These are phyloP conservation scores for Phytophthora podocarpi DNA, from an alignment of 352 stramenopile genomes.

Conservation along the genomic window DNA sequence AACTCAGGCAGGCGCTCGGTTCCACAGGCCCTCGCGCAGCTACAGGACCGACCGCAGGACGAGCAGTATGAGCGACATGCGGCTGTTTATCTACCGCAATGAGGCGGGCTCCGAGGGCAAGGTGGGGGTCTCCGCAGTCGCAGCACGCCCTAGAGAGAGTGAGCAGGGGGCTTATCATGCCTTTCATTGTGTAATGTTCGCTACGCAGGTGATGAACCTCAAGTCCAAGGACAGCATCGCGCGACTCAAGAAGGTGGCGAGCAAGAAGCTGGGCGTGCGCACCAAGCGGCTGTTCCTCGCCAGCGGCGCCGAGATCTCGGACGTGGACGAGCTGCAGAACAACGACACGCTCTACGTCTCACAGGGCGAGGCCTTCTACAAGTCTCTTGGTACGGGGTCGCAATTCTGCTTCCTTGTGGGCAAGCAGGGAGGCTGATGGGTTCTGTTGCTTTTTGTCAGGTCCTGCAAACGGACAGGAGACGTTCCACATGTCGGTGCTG, in stretches of 20 bases:
- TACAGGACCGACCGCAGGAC: constrained; percentile 10
- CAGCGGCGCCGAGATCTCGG: constrained; percentile 82
- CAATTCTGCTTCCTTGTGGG: neutral
- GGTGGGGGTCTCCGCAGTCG: constrained; percentile 34
- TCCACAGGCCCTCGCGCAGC: constrained; percentile 7
- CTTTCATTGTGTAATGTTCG: neutral
- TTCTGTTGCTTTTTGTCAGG: constrained; percentile 28
- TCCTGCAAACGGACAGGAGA: constrained; percentile 75
- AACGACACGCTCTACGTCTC: constrained; percentile 90
- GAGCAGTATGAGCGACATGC: constrained; percentile 75
- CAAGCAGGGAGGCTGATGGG: neutral
- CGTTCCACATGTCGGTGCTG: constrained; percentile 87
- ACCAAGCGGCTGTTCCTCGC: constrained; percentile 82
- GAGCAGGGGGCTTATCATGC: neutral
- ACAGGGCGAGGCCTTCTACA: constrained; percentile 87
- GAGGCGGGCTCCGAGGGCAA: constrained; percentile 83
- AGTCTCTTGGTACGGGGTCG: constrained; percentile 51
- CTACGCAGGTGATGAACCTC: constrained; percentile 82
- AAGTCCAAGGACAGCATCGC: constrained; percentile 70
- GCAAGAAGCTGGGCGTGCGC: constrained; percentile 84
- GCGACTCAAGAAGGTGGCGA: constrained; percentile 83
- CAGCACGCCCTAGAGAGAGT: neutral
- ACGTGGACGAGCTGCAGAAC: constrained; percentile 89
- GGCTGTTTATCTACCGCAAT: constrained; percentile 89
- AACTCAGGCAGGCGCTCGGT: constrained; percentile 22